Base-by-base conservation (phyloP, 441 rosid species). In the Pelargonium myrrhifolium region DNA sequence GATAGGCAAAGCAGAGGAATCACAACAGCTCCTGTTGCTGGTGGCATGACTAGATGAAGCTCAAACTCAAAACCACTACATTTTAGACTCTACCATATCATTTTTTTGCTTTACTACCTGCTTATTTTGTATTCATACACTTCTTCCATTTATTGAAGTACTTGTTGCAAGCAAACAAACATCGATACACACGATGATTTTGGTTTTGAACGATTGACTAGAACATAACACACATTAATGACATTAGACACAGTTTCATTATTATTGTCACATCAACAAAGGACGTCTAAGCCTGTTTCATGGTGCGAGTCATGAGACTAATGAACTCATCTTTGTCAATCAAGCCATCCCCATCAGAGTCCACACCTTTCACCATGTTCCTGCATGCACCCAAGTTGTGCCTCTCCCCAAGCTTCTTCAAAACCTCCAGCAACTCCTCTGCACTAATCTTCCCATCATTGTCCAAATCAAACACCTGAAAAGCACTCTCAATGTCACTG, bases 381-480 rank as follows among this genome's bases (percentile, higher is more conserved):
- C 77, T 64, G 51, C 86, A 83, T 63, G 73, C 65, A 17, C 80
- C 82, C 74, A 86, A 68, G 74, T 78, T 82, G 67, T 56, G 65
- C 61, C 76, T 80, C 69, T 86, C 90, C 17, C 86, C 85, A 75
- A 86, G 63, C 72, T 31, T 82, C 75, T 60, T 83, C 73, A 85
- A 67, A 35, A 82, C 87, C 55, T 78, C 76, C 85, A 74, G 72
- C 71, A 85, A 71, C 71, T 85, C 87, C 58, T 83, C 82, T 7
- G 85, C 85, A 22, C 81, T 81, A 6, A 85, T 83, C 66, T 74
- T 82, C n/a, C 85, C 85, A 72, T 77, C 59, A 0, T 87, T 81
- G 15, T 85, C 83, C 65, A 80, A 64, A 71, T 85, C 87, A 43
- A 74, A 85, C 17, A 75, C 74, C 71, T 40, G 61, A 62, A 83